phyloP scores from a whole-genome alignment of 257 asterid species.

The Solanum ossicruentum region DNA sequence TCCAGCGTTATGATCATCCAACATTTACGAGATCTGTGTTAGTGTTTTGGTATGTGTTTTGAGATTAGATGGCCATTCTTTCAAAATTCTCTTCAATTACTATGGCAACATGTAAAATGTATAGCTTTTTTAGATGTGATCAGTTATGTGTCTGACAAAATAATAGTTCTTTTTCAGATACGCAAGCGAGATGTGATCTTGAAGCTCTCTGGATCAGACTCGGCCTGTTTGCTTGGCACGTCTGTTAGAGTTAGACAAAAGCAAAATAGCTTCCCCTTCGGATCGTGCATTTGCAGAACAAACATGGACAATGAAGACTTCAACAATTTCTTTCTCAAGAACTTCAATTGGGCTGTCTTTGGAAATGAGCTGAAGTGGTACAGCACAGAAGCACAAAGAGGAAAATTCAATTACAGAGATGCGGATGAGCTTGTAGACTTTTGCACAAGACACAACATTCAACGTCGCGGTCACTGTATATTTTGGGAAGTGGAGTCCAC shows the following conservation, averaged over 20 bases:
- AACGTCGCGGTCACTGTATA: conserved; percentile 84
- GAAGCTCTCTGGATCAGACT: conserved; percentile 40
- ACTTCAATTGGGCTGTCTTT: conserved; percentile 89
- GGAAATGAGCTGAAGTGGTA: conserved; percentile 92
- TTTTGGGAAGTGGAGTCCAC: conserved; percentile 81
- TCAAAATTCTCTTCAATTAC: background rate
- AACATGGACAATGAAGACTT: conserved; percentile 74
- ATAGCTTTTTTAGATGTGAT: background rate
- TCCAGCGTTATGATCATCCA: background rate
- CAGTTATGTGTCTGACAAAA: background rate
- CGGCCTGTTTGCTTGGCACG: conserved; percentile 27
- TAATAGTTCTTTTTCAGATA: conserved; percentile 22
- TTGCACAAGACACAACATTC: conserved; percentile 38
- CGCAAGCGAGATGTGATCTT: conserved; percentile 73
- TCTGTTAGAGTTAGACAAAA: conserved; percentile 49
- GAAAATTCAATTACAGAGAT: conserved; percentile 69
- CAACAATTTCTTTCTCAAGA: conserved; percentile 53
- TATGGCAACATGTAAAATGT: background rate
- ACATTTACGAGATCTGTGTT: background rate
- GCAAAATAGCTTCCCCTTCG: conserved; percentile 70
- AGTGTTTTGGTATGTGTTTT: background rate
- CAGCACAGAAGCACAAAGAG: conserved; percentile 78
- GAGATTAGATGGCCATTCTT: background rate
- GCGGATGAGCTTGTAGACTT: conserved; percentile 56
- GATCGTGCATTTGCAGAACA: conserved; percentile 58